These are phyloP conservation scores for Centrapalus pauciflorus DNA, from an alignment of 129 eudicot species.

Conservation along the genomic window DNA sequence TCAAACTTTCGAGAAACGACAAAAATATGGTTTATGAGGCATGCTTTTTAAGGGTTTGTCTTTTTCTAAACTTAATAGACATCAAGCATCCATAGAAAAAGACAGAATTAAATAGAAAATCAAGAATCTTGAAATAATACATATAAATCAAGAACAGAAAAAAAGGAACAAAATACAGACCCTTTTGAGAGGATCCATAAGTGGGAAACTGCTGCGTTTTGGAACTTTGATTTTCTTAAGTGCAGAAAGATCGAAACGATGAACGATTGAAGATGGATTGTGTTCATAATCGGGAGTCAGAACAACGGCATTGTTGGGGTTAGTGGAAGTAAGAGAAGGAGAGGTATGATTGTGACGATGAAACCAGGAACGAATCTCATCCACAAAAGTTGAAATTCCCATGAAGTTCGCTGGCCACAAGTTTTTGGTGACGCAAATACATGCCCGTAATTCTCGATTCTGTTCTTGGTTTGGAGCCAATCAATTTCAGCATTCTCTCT, in stretches of 20 bases:
- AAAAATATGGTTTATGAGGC: not conserved
- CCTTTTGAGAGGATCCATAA: conserved; percentile 88
- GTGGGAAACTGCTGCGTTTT: conserved; percentile 19
- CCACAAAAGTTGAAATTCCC: conserved; percentile 82
- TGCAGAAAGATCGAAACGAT: conserved; percentile 51
- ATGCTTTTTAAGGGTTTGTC: not conserved
- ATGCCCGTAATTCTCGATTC: conserved; percentile 26
- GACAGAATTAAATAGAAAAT: not conserved
- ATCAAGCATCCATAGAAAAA: not conserved
- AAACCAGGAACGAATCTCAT: conserved; percentile 77
- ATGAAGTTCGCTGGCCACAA: conserved; percentile 27
- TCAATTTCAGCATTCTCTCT: conserved; percentile 27
- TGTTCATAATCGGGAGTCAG: conserved; percentile 10
- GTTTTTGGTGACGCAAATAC: not conserved
- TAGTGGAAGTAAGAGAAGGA: conserved; percentile 26
- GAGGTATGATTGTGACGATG: conserved; percentile 53
- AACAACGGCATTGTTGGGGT: conserved; percentile 12
- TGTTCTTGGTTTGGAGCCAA: conserved; percentile 16
- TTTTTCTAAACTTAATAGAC: too few species aligned
- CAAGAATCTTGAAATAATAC: not conserved
- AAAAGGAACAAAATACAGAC: conserved; percentile 20
- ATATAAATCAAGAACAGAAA: not conserved
- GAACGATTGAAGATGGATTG: conserved; percentile 17
- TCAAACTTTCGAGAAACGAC: not conserved
- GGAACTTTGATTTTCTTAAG: conserved; percentile 48